Evolutionary conservation across 2,329 filamentous ascomycete genomes (phyloP).

Genomic region (Aspergillus sp.): DNA sequence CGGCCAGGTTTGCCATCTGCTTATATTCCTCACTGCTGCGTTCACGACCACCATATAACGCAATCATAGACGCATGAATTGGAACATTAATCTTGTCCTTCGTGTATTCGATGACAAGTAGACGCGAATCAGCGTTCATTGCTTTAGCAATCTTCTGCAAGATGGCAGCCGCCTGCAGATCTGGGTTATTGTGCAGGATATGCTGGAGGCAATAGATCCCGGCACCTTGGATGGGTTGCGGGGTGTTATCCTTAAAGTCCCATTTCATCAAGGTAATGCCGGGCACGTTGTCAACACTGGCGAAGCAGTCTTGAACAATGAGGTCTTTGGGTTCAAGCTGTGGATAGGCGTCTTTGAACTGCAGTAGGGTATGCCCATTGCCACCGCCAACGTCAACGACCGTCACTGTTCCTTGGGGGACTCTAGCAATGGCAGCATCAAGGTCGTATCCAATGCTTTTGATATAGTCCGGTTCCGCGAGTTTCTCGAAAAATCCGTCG

Average conservation of each 20-base stretch:
- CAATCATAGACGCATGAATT: constrained; percentile 32
- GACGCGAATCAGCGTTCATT: constrained; percentile 25
- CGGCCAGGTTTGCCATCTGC: constrained; percentile 24
- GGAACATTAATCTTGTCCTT: constrained; percentile 29
- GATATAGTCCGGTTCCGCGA: constrained; percentile 25
- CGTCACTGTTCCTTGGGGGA: constrained; percentile 7
- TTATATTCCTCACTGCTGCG: constrained; percentile 29
- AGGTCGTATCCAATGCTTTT: constrained; percentile 26
- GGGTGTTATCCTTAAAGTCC: constrained; percentile 27
- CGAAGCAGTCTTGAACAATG: constrained; percentile 31
- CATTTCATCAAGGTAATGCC: constrained; percentile 25
- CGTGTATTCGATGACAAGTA: constrained; percentile 30
- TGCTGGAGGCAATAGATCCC: constrained; percentile 28
- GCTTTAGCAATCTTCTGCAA: constrained; percentile 29
- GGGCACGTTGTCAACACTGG: constrained; percentile 18
- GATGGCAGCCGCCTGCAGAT: constrained; percentile 28
- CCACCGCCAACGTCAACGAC: constrained; percentile 35
- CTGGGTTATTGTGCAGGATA: constrained; percentile 31
- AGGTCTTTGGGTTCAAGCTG: constrained; percentile 19
- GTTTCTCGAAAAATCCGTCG: constrained; percentile 30
- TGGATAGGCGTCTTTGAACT: constrained; percentile 28
- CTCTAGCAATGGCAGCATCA: constrained; percentile 13
- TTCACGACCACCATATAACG: constrained; percentile 26
- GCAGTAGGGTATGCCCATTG: constrained; percentile 29
- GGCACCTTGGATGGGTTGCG: constrained; percentile 27